Conservation (phyloP, 1,284 basidiomycete species). For the Bondarzewia mesenterica region DNA sequence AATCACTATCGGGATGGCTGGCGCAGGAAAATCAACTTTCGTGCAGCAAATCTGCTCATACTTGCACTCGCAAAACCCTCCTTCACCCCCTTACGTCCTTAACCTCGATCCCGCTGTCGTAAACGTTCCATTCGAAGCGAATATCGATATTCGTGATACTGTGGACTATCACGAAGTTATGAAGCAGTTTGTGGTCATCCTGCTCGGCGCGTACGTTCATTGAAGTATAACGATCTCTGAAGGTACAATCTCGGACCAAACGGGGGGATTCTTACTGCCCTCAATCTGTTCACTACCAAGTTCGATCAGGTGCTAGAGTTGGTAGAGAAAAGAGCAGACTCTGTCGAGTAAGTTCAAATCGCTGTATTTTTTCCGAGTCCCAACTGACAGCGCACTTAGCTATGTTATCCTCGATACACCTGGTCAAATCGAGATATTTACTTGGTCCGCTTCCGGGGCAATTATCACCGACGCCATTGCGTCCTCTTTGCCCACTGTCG, state of each 20-base stretch:
- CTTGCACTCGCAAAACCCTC: conserved; percentile 55
- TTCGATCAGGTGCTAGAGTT: conserved; percentile 95
- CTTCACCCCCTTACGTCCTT: conserved; percentile 86
- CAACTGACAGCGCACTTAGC: conserved; percentile 31
- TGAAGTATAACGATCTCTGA: conserved; percentile 12
- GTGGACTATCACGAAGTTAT: conserved; percentile 98
- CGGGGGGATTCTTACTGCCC: conserved; percentile 93
- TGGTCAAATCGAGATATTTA: conserved; percentile 99
- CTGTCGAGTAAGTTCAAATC: conserved; percentile 65
- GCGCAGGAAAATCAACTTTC: conserved; percentile 95
- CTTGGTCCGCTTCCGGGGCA: conserved; percentile 97
- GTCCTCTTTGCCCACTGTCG: conserved; percentile 85
- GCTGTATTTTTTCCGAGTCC: not conserved
- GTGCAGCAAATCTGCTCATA: conserved; percentile 90
- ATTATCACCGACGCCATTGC: conserved; percentile 99
- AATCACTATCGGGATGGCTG: conserved; percentile 91
- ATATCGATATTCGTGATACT: conserved; percentile 98
- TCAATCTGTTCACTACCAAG: conserved; percentile 98
- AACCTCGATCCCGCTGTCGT: conserved; percentile 97
- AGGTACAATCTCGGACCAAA: conserved; percentile 98
- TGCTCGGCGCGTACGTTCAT: conserved; percentile 10
- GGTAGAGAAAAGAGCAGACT: conserved; percentile 85
- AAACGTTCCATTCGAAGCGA: conserved; percentile 86
- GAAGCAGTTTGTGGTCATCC: conserved; percentile 80
- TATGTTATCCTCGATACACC: conserved; percentile 96